Base-by-base conservation (phyloP, 176 grass and related monocot genomes). In the Bonia amplexicaulis region DNA sequence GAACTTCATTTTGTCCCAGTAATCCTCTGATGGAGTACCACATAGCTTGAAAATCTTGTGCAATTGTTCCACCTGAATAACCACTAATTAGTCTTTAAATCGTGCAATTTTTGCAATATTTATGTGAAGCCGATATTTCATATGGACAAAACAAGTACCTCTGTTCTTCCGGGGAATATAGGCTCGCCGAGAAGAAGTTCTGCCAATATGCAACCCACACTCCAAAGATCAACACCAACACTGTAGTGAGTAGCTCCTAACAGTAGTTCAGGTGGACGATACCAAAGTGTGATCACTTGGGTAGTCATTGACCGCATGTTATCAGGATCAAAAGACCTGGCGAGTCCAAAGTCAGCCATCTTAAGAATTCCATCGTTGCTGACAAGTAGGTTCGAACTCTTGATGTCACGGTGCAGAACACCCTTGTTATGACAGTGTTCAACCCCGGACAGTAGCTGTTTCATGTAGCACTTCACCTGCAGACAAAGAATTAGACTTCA, bases 11-110 rank as follows among this genome's bases (percentile, higher is more conserved):
- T 92, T 94, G 19, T 91, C 87, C 88, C 90, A 94, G 55, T 96
- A 94, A 71, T 91, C 90, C 1, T 96, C 93, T 57, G 93, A 84
- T 45, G 97, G 97, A 66, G 90, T 82, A 64, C 97, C 97, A 48
- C 97, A 99, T 76, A 99, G 31, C 88, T 99, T 99, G 86, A 99
- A 96, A 77, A 99, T 91, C 76, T 81, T 92, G 90, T 99, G 97
- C 84, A 99, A 67, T 83, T 99, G 97, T 77, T 99, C 97, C 81
- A 99, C 97, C 97, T 99, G 85, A 69, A 92, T 52, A 62, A 59
- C 9, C 47, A 80, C 12, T 23, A 12, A 33, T 79, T 53, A 48
- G 49, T 73, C 19, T 54, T 59, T 60, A 39, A 45, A 74, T 10
- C 14, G 51, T 74, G 12, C 22, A 39, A 42, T 66, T 29, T 29